These are phyloP conservation scores for Xylaria sp. DNA, from an alignment of 2,329 filamentous ascomycete species.

Conservation along the genomic window DNA sequence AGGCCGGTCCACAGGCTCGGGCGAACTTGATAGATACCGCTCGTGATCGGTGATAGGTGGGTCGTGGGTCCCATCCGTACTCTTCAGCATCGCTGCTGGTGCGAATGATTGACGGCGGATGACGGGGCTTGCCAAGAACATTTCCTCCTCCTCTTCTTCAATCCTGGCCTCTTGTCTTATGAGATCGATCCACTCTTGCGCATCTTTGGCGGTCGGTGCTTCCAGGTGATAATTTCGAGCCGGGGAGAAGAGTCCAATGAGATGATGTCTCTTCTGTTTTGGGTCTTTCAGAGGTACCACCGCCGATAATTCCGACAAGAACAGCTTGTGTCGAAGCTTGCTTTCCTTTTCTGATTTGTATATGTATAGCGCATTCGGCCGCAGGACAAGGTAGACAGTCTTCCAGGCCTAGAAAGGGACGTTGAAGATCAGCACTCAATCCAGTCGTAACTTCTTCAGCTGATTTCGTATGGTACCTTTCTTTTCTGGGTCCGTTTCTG, in stretches of 20 bases:
- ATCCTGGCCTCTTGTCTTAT: constrained; percentile 84
- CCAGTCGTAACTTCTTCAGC: not conserved
- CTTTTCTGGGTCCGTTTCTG: constrained; percentile 93
- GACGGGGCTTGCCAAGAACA: constrained; percentile 76
- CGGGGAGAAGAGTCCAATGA: constrained; percentile 93
- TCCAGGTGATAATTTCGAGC: constrained; percentile 93
- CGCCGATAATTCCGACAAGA: constrained; percentile 88
- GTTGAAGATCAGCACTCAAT: constrained; percentile 38
- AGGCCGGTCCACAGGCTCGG: constrained; percentile 63
- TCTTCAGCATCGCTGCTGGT: constrained; percentile 45
- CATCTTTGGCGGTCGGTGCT: constrained; percentile 77
- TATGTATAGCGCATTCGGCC: constrained; percentile 88
- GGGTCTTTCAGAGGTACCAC: constrained; percentile 89
- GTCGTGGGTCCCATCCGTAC: constrained; percentile 41
- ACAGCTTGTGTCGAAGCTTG: constrained; percentile 88
- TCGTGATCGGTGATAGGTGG: constrained; percentile 52
- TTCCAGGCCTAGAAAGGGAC: constrained; percentile 80
- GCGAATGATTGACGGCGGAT: constrained; percentile 61
- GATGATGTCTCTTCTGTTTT: constrained; percentile 84
- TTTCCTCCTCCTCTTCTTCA: constrained; percentile 88
- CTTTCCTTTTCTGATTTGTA: constrained; percentile 94
- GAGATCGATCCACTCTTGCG: constrained; percentile 85
- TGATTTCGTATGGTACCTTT: constrained; percentile 69
- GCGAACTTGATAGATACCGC: constrained; percentile 67
- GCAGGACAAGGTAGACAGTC: constrained; percentile 85